A percentile compares a stretch with the other conserved stretches of the same genome.
Evolutionary conservation across 345 rosid species (phyloP).

Genomic region (Ceriops decandra): DNA sequence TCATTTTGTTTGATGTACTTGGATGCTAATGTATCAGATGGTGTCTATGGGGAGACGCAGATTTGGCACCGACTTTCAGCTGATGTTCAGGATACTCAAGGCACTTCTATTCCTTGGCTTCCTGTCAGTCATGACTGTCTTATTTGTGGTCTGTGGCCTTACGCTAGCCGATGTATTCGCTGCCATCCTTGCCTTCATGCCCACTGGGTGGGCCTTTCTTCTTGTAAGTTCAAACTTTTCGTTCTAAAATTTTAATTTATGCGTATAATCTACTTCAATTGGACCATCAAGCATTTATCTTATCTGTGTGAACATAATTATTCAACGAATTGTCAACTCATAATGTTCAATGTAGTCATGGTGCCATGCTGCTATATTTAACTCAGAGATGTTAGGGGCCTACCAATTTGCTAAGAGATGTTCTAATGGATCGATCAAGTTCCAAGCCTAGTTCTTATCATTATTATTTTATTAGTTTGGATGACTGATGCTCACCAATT

Average conservation of each 20-base stretch:
- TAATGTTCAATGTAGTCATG: no score
- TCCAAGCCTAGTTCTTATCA: no score
- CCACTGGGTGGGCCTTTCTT: constrained; percentile 84
- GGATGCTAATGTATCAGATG: constrained; percentile 44
- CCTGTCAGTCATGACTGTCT: constrained; percentile 76
- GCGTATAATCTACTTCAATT: neutral
- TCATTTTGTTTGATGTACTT: constrained; percentile 3
- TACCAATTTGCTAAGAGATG: no score
- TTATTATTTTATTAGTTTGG: no score
- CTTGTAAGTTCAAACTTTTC: constrained; percentile 52
- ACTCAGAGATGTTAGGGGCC: no score
- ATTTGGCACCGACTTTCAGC: constrained; percentile 75
- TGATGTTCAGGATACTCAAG: constrained; percentile 89
- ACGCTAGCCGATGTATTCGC: constrained; percentile 71
- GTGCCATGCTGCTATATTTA: no score
- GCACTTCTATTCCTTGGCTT: constrained; percentile 90
- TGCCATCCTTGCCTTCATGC: constrained; percentile 72
- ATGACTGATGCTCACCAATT: no score
- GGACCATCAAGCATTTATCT: neutral
- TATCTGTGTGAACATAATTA: neutral
- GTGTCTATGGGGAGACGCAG: constrained; percentile 76
- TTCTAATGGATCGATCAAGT: no score
- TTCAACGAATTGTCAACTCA: neutral
- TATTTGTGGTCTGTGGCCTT: constrained; percentile 64
- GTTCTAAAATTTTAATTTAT: neutral